Evolutionary conservation across 805 yeast species (phyloP).

Genomic region (Saturnispora dispora): DNA sequence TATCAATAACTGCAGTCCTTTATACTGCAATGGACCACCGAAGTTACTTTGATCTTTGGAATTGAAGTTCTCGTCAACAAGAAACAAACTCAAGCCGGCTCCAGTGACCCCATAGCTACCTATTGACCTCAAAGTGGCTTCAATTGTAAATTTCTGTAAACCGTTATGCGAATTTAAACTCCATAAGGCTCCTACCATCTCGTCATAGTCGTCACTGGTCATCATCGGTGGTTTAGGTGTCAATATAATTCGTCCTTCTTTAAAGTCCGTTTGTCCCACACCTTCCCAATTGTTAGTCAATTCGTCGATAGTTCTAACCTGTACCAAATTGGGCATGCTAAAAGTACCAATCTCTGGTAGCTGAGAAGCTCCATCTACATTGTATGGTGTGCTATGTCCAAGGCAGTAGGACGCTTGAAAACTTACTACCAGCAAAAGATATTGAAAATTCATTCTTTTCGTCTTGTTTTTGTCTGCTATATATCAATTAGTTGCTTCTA

Average conservation of each 20-base stretch:
- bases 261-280: conserved; percentile 31
- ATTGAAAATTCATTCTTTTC: neutral
- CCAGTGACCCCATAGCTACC: conserved; percentile 41
- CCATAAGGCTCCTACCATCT: conserved; percentile 38
- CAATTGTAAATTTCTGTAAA: conserved; percentile 37
- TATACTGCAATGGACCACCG: conserved; percentile 50
- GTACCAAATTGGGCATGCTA: conserved; percentile 22
- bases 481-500: neutral
- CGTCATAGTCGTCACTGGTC: conserved; percentile 18
- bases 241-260: conserved; percentile 45
- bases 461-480: neutral
- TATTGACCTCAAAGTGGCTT: conserved; percentile 52
- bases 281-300: conserved; percentile 40
- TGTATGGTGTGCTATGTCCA: neutral
- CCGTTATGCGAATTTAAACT: conserved; percentile 17
- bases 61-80: conserved; percentile 33
- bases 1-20: conserved; percentile 60
- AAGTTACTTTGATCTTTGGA: conserved; percentile 28
- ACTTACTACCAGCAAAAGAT: neutral
- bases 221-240: conserved; percentile 34
- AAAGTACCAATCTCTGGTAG: conserved; percentile 7
- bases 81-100: conserved; percentile 55
- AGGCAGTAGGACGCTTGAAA: neutral
- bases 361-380: neutral
- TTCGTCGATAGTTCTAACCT: conserved; percentile 17